Conservation (phyloP, 495 filamentous ascomycete species). For the Podospora pseudocomata region DNA sequence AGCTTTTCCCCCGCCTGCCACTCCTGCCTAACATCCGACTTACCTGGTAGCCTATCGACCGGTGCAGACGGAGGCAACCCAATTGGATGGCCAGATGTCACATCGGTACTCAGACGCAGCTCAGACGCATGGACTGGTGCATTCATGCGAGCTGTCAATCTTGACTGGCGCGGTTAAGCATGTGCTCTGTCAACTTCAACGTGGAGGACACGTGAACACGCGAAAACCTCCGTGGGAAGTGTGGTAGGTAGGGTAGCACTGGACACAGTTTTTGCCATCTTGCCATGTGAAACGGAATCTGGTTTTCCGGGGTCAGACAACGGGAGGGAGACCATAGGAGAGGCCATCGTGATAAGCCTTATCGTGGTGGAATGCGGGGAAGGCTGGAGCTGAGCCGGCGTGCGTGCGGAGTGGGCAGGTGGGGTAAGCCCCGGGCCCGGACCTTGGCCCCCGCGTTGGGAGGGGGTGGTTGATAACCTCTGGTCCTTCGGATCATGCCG, state of each 20-base stretch:
- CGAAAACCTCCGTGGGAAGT: neutral
- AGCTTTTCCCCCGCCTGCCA: neutral
- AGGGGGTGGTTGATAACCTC: neutral
- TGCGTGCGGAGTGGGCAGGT: neutral
- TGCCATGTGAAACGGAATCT: neutral
- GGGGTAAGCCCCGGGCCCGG: neutral
- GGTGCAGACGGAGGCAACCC: neutral
- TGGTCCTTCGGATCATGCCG: neutral
- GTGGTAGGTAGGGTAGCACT: neutral
- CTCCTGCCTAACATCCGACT: neutral
- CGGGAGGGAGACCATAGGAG: too few relatives aligned
- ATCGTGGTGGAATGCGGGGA: neutral
- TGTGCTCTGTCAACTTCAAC: neutral
- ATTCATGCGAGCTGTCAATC: neutral
- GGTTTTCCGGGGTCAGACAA: neutral
- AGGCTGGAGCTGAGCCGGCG: neutral
- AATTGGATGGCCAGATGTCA: neutral
- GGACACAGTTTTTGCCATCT: neutral
- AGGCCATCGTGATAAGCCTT: neutral
- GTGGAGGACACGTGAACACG: neutral
- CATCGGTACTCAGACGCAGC: neutral
- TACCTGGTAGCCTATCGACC: neutral
- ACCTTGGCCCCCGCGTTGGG: neutral
- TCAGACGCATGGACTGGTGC: neutral
- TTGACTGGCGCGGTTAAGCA: neutral